Base-by-base conservation (phyloP, 108 stramenopile genomes). In the Schizochytrium sp. region DNA sequence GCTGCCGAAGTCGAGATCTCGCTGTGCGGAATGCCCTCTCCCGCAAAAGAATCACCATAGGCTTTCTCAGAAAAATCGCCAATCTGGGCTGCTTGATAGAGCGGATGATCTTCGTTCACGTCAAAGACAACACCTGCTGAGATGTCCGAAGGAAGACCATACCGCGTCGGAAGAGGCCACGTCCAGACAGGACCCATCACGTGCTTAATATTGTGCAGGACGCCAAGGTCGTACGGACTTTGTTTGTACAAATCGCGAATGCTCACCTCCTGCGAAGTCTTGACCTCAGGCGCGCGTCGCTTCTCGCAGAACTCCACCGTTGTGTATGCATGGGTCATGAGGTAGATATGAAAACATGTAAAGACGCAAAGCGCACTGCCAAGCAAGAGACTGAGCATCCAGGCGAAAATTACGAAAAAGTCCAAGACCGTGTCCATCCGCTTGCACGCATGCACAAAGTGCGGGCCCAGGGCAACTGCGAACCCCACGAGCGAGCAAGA, bases 231-330 rank as follows among this genome's bases (percentile, higher is more conserved):
- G 76, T 83, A 83, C 6, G 76, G 76, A 53, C 48, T 53, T 47
- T 28, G 44, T 12, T 12, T 28, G 51, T 83, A 83, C n/a, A 83
- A 45, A 18, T 83, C 76, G 19, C 51, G 45, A 14, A 83, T 45
- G 51, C 76, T 47, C n/a, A 53, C n/a, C n/a, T 53, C 76, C 23
- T 83, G 76, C 51, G 76, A 19, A 6, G 76, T 28, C 76, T 83
- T 83, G 45, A 25, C 51, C 10, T 8, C 19, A 12, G 45, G 48
- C 76, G 76, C 76, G 51, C 76, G 76, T 16, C 76, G 76, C 76
- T 83, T 83, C 76, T 83, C 76, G 76, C 76, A 83, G 23, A 83
- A 83, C 5, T 83, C 76, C 25, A 83, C 51, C 10, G 76, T 83
- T 34, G 76, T 83, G 28, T 53, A 83, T 12, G 76, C 76, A 18